phyloP scores from a whole-genome alignment of 352 stramenopile genomes.

The Globisporangium cystogenes region DNA sequence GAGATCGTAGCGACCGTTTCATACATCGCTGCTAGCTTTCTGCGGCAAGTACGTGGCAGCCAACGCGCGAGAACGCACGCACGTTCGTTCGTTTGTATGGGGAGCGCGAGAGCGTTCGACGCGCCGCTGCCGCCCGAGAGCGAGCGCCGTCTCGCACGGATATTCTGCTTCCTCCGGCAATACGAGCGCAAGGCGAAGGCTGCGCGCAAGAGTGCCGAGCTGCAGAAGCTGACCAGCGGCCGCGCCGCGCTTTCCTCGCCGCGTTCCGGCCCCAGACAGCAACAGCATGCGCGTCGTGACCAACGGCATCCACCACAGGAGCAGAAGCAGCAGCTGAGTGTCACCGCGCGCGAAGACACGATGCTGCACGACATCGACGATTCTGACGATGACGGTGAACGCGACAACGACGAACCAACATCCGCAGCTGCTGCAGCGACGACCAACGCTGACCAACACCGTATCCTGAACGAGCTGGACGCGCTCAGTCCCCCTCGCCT shows the following conservation, averaged over 20 bases:
- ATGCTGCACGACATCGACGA: slow-evolving; percentile 8
- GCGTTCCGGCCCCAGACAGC: not conserved
- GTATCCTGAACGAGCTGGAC: slow-evolving; percentile 27
- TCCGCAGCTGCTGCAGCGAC: not conserved
- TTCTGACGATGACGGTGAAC: slow-evolving; percentile 1
- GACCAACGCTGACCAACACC: slow-evolving; percentile 10
- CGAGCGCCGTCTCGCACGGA: slow-evolving; percentile 34
- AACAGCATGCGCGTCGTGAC: not conserved
- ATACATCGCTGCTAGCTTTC: too few species aligned
- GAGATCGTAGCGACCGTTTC: too few species aligned
- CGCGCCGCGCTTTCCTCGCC: not conserved
- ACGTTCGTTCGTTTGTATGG: slow-evolving; percentile 6
- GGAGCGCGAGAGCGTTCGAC: slow-evolving; percentile 15
- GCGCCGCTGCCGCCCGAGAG: slow-evolving; percentile 30
- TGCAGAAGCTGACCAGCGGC: slow-evolving; percentile 18
- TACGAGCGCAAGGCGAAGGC: slow-evolving; percentile 48
- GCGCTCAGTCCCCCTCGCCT: slow-evolving; percentile 11
- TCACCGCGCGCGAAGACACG: not conserved
- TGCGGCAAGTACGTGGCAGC: too few species aligned
- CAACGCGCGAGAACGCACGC: too few species aligned
- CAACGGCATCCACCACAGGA: not conserved
- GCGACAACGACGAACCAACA: not conserved
- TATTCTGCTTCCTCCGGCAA: slow-evolving; percentile 52
- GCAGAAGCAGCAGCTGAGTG: not conserved
- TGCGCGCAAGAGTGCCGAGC: slow-evolving; percentile 23